Evolutionary conservation across 352 stramenopile species (phyloP).

Genomic region (Globisporangium spinosum): DNA sequence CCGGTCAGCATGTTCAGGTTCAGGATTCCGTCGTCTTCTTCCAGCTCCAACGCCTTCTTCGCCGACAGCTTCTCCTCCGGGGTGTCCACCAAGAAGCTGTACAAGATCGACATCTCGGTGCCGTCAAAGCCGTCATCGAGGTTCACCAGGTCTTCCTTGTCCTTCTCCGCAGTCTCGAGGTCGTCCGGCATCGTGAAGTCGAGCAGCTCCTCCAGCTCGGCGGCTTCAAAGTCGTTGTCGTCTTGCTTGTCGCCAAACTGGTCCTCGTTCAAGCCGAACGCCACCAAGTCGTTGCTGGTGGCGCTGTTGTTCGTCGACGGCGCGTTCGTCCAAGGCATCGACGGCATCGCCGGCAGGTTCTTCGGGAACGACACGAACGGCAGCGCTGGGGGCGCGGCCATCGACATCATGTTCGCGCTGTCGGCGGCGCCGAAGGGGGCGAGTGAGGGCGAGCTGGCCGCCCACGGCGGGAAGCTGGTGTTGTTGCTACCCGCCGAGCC

Average conservation of each 20-base stretch:
- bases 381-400: conserved; percentile 51
- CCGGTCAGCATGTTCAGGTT: conserved; percentile 73
- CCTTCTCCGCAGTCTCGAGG: conserved; percentile 44
- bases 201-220: conserved; percentile 69
- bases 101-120: conserved; percentile 86
- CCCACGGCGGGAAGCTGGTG: conserved; percentile 30
- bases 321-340: conserved; percentile 26
- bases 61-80: conserved; percentile 53
- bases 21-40: conserved; percentile 65
- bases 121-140: conserved; percentile 80
- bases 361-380: conserved; percentile 70
- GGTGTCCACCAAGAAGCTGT: conserved; percentile 78
- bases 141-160: conserved; percentile 75
- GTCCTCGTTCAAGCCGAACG: conserved; percentile 34
- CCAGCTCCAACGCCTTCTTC: conserved; percentile 35
- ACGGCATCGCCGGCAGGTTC: conserved; percentile 58
- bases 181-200: conserved; percentile 75
- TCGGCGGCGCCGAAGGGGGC: conserved; percentile 27
- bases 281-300: conserved; percentile 32
- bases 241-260: conserved; percentile 26
- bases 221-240: conserved; percentile 48
- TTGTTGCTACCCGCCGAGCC: not conserved
- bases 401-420: conserved; percentile 58
- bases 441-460: conserved; percentile 23
- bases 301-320: conserved; percentile 13